phyloP scores from a whole-genome alignment of 495 filamentous ascomycete genomes.

The Rusavskia elegans region DNA sequence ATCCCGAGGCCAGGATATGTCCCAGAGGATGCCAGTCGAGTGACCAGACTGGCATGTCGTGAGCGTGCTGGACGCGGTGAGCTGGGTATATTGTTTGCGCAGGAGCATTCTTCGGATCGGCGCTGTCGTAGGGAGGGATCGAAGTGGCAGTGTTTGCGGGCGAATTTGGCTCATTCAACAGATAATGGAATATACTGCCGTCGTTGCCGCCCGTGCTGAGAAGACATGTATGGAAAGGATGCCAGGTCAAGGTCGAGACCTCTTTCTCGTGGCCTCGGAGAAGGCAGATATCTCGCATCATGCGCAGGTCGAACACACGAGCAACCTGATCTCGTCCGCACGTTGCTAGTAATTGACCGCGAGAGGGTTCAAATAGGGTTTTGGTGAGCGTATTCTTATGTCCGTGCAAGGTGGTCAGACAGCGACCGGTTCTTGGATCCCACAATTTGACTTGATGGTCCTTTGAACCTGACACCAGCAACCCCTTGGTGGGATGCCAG shows the following conservation, averaged over 20 bases:
- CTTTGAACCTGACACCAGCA: conserved; percentile 92
- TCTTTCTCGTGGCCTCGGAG: conserved; percentile 90
- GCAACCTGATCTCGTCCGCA: conserved; percentile 85
- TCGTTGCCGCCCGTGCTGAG: conserved; percentile 85
- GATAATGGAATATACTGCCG: conserved; percentile 77
- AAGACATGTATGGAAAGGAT: conserved; percentile 74
- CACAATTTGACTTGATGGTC: conserved; percentile 95
- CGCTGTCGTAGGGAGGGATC: conserved; percentile 66
- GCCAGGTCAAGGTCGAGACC: conserved; percentile 82
- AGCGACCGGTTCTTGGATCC: conserved; percentile 82
- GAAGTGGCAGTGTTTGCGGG: conserved; percentile 50
- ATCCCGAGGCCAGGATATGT: conserved; percentile 95
- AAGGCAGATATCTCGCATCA: conserved; percentile 94
- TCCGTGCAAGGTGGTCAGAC: conserved; percentile 86
- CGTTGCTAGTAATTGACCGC: conserved; percentile 72
- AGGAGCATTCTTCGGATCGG: conserved; percentile 59
- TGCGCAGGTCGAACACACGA: conserved; percentile 83
- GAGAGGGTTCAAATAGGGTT: conserved; percentile 69
- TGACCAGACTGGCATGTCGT: conserved; percentile 91
- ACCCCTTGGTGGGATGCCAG: conserved; percentile 91
- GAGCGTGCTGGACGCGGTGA: conserved; percentile 69
- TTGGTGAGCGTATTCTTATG: conserved; percentile 94
- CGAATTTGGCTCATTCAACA: conserved; percentile 79
- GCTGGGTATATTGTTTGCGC: conserved; percentile 80
- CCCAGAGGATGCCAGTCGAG: conserved; percentile 94